phyloP scores from a whole-genome alignment of 257 asterid species.

The Solanum bulbocastanum region DNA sequence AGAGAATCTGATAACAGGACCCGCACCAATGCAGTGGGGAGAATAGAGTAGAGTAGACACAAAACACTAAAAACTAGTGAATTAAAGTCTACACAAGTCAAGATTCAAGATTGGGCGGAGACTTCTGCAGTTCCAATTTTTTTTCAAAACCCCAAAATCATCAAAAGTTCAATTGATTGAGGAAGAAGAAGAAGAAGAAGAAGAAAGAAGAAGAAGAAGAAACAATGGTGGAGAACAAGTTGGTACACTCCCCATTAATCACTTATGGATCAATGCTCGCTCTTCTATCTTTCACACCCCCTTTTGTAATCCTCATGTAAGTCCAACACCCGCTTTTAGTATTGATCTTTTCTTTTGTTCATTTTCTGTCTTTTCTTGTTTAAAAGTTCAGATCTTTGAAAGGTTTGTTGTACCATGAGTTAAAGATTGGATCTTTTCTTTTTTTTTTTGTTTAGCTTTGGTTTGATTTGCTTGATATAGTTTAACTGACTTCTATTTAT shows the following conservation, averaged over 20 bases:
- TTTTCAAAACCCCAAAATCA: neutral
- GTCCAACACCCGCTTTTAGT: slow-evolving; percentile 6
- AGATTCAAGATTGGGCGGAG: neutral
- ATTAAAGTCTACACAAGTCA: neutral
- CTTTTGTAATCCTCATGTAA: slow-evolving; percentile 86
- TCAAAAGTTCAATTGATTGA: neutral
- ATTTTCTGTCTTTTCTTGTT: neutral
- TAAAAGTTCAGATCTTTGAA: neutral
- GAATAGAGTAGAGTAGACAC: neutral
- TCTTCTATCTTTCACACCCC: slow-evolving; percentile 76
- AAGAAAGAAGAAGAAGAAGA: neutral
- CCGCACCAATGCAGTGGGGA: neutral
- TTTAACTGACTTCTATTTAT: neutral
- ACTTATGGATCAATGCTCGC: slow-evolving; percentile 78
- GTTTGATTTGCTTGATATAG: neutral
- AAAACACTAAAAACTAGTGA: neutral
- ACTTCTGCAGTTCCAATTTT: neutral
- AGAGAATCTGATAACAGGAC: neutral
- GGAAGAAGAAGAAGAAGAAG: neutral
- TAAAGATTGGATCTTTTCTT: neutral
- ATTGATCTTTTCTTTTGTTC: neutral
- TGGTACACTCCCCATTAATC: slow-evolving; percentile 66
- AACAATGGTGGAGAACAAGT: slow-evolving; percentile 45
- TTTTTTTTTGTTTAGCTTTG: neutral
- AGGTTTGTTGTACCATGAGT: neutral